Conservation (phyloP, 2,329 filamentous ascomycete species). For the Thelonectria olida region DNA sequence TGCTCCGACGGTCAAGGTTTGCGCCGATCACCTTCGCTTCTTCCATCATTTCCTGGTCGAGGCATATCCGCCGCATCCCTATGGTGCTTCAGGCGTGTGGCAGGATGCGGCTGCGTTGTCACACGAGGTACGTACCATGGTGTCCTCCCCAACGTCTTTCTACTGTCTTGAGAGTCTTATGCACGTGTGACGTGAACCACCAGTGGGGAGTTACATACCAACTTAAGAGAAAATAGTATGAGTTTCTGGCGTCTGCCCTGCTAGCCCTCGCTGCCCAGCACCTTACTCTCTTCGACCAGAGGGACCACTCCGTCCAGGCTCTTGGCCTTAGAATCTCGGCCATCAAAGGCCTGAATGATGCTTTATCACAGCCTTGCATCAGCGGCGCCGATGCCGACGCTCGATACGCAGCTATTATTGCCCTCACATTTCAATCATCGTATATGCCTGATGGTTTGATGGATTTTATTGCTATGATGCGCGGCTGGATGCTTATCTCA, state of each 20-base stretch:
- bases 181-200: too few relatives aligned
- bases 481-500: constrained; percentile 37
- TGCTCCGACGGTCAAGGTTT: constrained; percentile 41
- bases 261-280: constrained; percentile 45
- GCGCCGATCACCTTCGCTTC: constrained; percentile 31
- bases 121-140: background rate
- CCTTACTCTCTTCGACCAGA: constrained; percentile 35
- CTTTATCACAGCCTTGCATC: constrained; percentile 34
- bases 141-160: background rate
- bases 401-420: constrained; percentile 44
- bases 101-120: background rate
- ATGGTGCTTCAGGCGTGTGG: background rate
- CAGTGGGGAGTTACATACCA: background rate
- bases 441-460: constrained; percentile 48
- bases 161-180: too few relatives aligned
- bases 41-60: background rate
- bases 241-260: constrained; percentile 46
- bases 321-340: constrained; percentile 45
- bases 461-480: constrained; percentile 44
- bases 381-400: constrained; percentile 46
- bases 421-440: constrained; percentile 45
- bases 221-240: constrained; percentile 37
- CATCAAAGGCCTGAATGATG: constrained; percentile 42
- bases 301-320: constrained; percentile 35
- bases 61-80: background rate